phyloP scores from a whole-genome alignment of 2,329 filamentous ascomycete species.

The Botrytis hyacinthi region DNA sequence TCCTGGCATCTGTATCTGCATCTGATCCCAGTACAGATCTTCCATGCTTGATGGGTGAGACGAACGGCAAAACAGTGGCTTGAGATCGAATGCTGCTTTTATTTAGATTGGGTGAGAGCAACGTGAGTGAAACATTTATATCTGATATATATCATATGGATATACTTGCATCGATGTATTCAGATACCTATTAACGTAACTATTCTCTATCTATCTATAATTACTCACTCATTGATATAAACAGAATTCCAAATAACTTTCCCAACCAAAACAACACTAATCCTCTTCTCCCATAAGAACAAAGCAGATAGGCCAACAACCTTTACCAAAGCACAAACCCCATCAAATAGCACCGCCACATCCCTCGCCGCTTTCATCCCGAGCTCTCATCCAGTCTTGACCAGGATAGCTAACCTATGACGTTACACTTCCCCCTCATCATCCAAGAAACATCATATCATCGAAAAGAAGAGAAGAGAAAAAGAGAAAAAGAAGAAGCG shows the following conservation, averaged over 20 bases:
- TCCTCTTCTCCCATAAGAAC: background rate
- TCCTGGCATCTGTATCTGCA: background rate
- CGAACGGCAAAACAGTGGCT: background rate
- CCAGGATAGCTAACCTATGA: conserved; percentile 12
- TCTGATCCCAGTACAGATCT: background rate
- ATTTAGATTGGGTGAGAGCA: too few relatives aligned
- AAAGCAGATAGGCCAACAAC: background rate
- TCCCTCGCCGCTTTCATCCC: conserved; percentile 1
- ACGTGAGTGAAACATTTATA: background rate
- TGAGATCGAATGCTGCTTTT: background rate
- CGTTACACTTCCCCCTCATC: conserved; percentile 6
- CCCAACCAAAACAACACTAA: background rate
- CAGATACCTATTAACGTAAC: background rate
- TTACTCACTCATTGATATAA: background rate
- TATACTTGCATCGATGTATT: too few relatives aligned
- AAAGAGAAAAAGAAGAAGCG: background rate
- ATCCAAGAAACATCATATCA: conserved; percentile 15
- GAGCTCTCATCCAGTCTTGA: background rate
- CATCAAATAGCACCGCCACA: background rate
- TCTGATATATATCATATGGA: background rate
- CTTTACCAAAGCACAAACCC: conserved; percentile 1
- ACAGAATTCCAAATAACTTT: background rate
- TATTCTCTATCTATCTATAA: too few relatives aligned
- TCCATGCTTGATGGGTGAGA: background rate
- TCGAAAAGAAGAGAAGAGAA: background rate